These are phyloP conservation scores for Camellia granthamiana DNA, from an alignment of 148 eudicot species.

Conservation along the genomic window DNA sequence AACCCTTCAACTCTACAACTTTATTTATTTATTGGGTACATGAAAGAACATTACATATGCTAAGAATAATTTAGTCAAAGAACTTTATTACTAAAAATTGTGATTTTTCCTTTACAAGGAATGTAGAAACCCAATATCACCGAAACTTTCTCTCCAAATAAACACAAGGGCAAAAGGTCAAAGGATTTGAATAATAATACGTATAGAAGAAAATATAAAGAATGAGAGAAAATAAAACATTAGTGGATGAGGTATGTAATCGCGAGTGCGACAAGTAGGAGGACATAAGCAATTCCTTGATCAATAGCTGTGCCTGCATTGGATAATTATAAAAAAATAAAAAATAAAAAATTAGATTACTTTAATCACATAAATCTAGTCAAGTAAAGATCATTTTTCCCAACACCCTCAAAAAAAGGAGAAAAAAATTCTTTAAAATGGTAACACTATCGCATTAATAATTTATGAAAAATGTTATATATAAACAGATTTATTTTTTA, in stretches of 20 bases:
- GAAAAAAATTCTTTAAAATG: not conserved
- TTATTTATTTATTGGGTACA: too few species aligned
- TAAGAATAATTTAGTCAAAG: not conserved
- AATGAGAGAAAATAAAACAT: not conserved
- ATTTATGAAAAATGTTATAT: not conserved
- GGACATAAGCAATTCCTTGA: constrained; percentile 65
- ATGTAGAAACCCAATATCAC: not conserved
- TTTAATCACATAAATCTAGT: not conserved
- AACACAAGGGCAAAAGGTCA: not conserved
- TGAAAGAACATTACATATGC: too few species aligned
- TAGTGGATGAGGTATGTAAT: constrained; percentile 47
- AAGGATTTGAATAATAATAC: not conserved
- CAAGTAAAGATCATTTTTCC: not conserved
- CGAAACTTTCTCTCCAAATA: not conserved
- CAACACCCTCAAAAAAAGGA: too few species aligned
- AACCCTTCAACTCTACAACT: too few species aligned
- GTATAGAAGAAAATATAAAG: not conserved
- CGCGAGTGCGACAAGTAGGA: constrained; percentile 53
- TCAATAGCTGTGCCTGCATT: constrained; percentile 55
- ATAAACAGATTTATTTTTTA: too few species aligned
- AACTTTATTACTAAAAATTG: not conserved
- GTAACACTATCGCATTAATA: not conserved
- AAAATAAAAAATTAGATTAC: not conserved
- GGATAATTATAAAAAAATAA: not conserved
- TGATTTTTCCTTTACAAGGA: not conserved